Evolutionary conservation across 129 eudicot species (phyloP), one percentile per base, ranked within the genome.

Genomic region (sunflower (Helianthus annuus)): DNA sequence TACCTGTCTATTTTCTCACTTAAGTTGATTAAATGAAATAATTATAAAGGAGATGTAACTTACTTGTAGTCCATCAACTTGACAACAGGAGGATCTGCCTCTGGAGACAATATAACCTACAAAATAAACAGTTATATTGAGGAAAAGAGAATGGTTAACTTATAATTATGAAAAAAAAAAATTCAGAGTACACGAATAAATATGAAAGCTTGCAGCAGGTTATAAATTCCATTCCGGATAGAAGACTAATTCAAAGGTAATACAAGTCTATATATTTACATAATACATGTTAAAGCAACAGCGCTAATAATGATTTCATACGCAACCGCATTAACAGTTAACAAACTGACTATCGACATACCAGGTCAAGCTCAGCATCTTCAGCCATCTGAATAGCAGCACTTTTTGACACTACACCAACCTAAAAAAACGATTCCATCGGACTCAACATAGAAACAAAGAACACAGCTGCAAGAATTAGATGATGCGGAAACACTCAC

Each of bases 1-100:
- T 64, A 39, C 10, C 32, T 32, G 0, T 9, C n/a, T 57, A 24
- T 22, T 22, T 57, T 24, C 38, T 57, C 64, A 57, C 8, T 19
- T 9, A 57, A 57, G 39, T 5, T 14, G n/a, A 57, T 57, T 24
- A 57, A 14, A 49, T 69, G 19, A 10, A 29, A 45, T 19, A 71
- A 27, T 38, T 4, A 65, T 2, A 44, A 72, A 65, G 58, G 63
- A 75, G 52, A 74, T 36, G 45, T 32, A 54, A 69, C 81, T 82
- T 90, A 93, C 98, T 82, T 85, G 84, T 83, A 90, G 79, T 90
- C 89, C 98, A 93, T 88, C 70, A 93, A 74, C 80, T 72, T 86
- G 74, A 90, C 89, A 76, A 93, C 98, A n/a, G 98, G 98, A 22
- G 98, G 98, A 65, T 93, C 96, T 64, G 98, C 98, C 71, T 90